phyloP scores from a whole-genome alignment of 1,284 basidiomycete genomes.

The Boletus hoseneyae region DNA sequence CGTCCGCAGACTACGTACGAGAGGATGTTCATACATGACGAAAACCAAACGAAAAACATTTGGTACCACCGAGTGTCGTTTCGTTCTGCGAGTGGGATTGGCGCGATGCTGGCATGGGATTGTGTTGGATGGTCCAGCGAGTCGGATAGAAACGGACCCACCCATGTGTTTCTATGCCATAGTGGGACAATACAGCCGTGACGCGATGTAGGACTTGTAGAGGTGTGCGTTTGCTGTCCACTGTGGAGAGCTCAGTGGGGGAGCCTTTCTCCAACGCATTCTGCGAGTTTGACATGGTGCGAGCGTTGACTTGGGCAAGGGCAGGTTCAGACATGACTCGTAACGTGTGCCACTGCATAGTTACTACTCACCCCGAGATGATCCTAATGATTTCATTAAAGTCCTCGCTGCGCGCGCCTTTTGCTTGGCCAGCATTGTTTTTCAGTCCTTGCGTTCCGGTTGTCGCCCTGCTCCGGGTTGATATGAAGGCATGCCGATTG shows the following conservation, averaged over 20 bases:
- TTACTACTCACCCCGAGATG: too few species aligned
- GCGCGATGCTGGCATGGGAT: slow-evolving; percentile 43
- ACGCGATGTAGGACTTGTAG: slow-evolving; percentile 17
- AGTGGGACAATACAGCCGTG: slow-evolving; percentile 21
- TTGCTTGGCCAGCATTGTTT: too few species aligned
- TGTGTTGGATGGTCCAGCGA: background rate
- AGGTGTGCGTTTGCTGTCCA: background rate
- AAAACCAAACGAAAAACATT: slow-evolving; percentile 67
- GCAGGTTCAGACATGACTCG: background rate
- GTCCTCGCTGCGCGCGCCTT: too few species aligned
- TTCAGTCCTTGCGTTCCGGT: too few species aligned
- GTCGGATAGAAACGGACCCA: slow-evolving; percentile 17
- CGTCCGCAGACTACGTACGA: slow-evolving; percentile 34
- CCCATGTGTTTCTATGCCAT: slow-evolving; percentile 40
- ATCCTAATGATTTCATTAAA: too few species aligned
- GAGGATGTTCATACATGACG: slow-evolving; percentile 58
- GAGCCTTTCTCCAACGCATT: too few species aligned
- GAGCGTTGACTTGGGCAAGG: background rate
- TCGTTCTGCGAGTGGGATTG: slow-evolving; percentile 44
- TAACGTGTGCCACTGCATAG: too few species aligned
- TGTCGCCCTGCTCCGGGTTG: too few species aligned
- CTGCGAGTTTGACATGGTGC: background rate
- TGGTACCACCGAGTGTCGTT: slow-evolving; percentile 55
- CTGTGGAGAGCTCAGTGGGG: background rate
- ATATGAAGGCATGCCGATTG: too few species aligned